Evolutionary conservation across 495 filamentous ascomycete genomes (phyloP).

Genomic region (Penicillium silybi): DNA sequence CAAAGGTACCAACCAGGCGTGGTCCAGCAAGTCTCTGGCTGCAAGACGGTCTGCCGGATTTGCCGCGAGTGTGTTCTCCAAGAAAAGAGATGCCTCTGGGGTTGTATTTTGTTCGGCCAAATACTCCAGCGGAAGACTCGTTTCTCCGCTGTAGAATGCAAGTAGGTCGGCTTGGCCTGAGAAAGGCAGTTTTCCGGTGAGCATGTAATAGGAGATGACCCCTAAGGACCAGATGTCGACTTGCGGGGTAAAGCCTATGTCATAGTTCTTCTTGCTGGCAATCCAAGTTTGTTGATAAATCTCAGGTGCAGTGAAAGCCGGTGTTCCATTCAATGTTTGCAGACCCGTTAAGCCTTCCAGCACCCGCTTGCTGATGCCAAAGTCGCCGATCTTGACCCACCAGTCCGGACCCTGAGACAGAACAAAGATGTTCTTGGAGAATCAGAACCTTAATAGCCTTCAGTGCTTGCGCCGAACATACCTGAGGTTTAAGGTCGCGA

Average conservation of each 20-base stretch:
- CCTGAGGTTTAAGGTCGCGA: constrained; percentile 43
- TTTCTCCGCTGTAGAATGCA: constrained; percentile 4
- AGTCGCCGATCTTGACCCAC: constrained; percentile 1
- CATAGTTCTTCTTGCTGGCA: no score
- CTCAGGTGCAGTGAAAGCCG: constrained; percentile 1
- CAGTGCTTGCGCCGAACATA: background rate
- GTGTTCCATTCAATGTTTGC: background rate
- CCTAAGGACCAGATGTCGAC: constrained; percentile 12
- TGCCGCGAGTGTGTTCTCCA: constrained; percentile 1
- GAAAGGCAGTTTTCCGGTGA: constrained; percentile 6
- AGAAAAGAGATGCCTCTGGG: constrained; percentile 1
- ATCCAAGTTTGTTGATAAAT: background rate
- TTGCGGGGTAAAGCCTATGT: background rate
- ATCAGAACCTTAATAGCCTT: background rate
- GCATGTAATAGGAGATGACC: constrained; percentile 5
- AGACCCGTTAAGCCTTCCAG: background rate
- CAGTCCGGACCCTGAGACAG: background rate
- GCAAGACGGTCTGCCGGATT: background rate
- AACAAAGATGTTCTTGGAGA: background rate
- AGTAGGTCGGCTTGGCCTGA: background rate
- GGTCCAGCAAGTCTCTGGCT: constrained; percentile 4
- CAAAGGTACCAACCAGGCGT: constrained; percentile 5
- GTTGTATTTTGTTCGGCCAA: background rate
- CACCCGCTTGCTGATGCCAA: constrained; percentile 1
- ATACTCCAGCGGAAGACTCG: background rate